Conservation (phyloP, 1,139 yeast genomes). For the Starmera stellimalicola region DNA sequence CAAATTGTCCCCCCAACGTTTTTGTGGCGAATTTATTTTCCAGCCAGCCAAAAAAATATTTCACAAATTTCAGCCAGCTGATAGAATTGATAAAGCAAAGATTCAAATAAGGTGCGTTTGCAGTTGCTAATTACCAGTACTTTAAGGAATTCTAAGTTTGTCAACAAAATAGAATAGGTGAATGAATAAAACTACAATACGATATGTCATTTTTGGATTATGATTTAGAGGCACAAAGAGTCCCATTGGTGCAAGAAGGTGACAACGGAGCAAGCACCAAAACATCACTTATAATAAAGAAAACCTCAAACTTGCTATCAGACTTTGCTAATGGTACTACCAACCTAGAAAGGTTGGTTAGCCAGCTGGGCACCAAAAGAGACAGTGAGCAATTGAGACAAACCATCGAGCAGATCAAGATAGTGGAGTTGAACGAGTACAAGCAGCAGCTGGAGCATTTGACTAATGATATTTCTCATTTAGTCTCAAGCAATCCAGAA, state of each 20-base stretch:
- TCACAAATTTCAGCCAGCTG: no score
- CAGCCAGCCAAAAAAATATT: no score
- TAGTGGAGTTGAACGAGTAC: constrained; percentile 20
- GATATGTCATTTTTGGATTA: constrained; percentile 56
- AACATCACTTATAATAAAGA: constrained; percentile 12
- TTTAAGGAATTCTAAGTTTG: no score
- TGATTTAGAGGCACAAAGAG: constrained; percentile 48
- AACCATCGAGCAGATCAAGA: constrained; percentile 26
- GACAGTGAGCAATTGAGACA: constrained; percentile 36
- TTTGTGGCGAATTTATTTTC: no score
- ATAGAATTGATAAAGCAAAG: no score
- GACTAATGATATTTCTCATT: constrained; percentile 26
- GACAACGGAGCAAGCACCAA: constrained; percentile 11
- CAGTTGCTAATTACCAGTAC: no score
- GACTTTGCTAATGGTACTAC: constrained; percentile 41
- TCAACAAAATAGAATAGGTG: no score
- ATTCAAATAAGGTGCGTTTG: no score
- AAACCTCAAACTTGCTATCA: constrained; percentile 21
- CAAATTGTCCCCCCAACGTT: no score
- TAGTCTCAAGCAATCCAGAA: constrained; percentile 8
- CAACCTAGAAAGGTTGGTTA: constrained; percentile 38
- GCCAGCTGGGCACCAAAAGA: constrained; percentile 45
- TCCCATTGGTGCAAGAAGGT: constrained; percentile 12
- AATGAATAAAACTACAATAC: no score
- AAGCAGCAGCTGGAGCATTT: constrained; percentile 21